These are phyloP conservation scores for Arthroderma sp. DNA, from an alignment of 2,329 filamentous ascomycete genomes.

Conservation along the genomic window DNA sequence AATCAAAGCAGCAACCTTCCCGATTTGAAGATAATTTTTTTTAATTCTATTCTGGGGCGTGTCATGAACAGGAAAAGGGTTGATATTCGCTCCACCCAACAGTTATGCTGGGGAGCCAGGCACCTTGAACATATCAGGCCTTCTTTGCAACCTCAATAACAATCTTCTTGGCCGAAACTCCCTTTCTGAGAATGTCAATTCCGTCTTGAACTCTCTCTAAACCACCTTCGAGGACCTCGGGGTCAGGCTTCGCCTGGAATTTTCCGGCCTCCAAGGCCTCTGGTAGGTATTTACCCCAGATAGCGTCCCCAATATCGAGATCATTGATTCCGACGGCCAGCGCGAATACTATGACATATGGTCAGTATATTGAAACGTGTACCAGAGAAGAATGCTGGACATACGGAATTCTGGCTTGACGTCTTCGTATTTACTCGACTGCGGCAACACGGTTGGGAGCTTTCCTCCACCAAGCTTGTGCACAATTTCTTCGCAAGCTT, in stretches of 20 bases:
- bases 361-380: slow-evolving; percentile 12
- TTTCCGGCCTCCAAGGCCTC: slow-evolving; percentile 24
- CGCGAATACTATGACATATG: background rate
- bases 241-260: slow-evolving; percentile 27
- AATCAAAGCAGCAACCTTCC: too few species aligned
- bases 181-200: slow-evolving; percentile 24
- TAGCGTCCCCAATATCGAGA: slow-evolving; percentile 12
- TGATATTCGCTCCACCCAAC: too few species aligned
- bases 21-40: too few species aligned
- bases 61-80: too few species aligned
- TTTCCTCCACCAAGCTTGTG: slow-evolving; percentile 2
- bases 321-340: slow-evolving; percentile 5
- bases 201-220: slow-evolving; percentile 31
- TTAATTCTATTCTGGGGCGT: too few species aligned
- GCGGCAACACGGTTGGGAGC: background rate
- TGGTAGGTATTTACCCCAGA: slow-evolving; percentile 30
- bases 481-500: slow-evolving; percentile 12
- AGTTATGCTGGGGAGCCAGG: too few species aligned
- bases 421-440: background rate
- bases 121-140: too few species aligned
- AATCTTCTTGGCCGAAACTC: slow-evolving; percentile 32
- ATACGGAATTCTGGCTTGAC: slow-evolving; percentile 1
- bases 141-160: slow-evolving; percentile 17
- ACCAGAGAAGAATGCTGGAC: slow-evolving; percentile 5
- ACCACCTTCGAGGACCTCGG: slow-evolving; percentile 29